Evolutionary conservation across 768 basidiomycete species (phyloP).

Genomic region (Naganishia friedmannii): DNA sequence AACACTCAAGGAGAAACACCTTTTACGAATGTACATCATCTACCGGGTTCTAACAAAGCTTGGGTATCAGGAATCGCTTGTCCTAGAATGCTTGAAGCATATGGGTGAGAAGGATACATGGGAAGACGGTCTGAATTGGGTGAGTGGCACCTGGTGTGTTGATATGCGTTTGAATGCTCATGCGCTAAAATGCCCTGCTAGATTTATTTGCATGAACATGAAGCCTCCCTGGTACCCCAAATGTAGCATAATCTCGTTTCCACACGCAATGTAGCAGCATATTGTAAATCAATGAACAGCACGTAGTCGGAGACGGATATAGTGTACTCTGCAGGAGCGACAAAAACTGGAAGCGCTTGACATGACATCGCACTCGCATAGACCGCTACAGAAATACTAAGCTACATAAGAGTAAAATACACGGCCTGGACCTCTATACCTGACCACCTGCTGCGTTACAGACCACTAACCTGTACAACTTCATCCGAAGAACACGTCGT

Average conservation of each 20-base stretch:
- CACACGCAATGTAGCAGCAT: no score
- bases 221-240: neutral
- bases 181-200: neutral
- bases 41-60: constrained; percentile 76
- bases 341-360: neutral
- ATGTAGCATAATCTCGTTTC: no score
- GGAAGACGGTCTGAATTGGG: constrained; percentile 90
- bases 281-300: no score
- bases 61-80: constrained; percentile 68
- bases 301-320: no score
- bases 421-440: neutral
- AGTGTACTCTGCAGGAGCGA: no score
- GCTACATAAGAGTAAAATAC: neutral
- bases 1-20: constrained; percentile 62
- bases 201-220: constrained; percentile 13
- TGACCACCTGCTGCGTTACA: neutral
- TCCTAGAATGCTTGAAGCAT: constrained; percentile 67
- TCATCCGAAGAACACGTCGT: constrained; percentile 58
- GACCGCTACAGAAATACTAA: neutral
- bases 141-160: constrained; percentile 51
- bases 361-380: neutral
- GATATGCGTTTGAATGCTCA: neutral
- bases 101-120: constrained; percentile 57
- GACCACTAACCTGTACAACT: neutral
- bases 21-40: constrained; percentile 69